Base-by-base conservation (phyloP, 768 basidiomycete species). In the Hygrocybe punicea region DNA sequence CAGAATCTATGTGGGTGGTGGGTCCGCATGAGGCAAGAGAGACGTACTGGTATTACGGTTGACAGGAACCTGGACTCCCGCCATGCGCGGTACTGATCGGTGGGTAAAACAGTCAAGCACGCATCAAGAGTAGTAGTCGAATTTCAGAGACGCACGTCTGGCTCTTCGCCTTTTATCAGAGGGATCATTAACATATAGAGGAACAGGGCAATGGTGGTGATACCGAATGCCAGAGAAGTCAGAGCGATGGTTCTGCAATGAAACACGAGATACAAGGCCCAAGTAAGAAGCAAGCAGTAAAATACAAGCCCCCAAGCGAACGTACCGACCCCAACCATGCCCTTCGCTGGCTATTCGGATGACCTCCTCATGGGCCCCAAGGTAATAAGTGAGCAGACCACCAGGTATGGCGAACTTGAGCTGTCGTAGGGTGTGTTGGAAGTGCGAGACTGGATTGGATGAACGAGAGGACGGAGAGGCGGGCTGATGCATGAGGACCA, bases 341-440 rank as follows among this genome's bases (percentile, higher is more conserved):
- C 67, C 68, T 54, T 66, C 67, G 21, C 59, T 59, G 23, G 74
- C 51, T 24, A 86, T 65, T 37, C 63, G 62, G 69, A 76, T 75
- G 60, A 88, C 76, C 62, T 82, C 71, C 40, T 76, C 70, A 35
- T 82, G 68, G 10, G 85, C 85, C 33, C 79, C 77, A 29, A 90
- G 73, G 64, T 81, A 81, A 67, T 84, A 85, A 3, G 87, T 88
- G 64, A 84, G 60, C 39, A 71, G 64, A 1, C 76, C 84, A 10
- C 89, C 89, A n/a, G 89, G 88, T 10, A 90, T 64, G 46, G 89
- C 81, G 55, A 90, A 84, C 66, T 90, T 88, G 65, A 91, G 79
- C 73, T 90, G 89, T 50, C 81, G 78, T 55, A 82, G 66, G 1
- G 84, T 81, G 67, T 90, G 84, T 55, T 73, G 57, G n/a, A 56